These are phyloP conservation scores for Cryptococcus hybrid DNA, from an alignment of 1,284 basidiomycete species.

Conservation along the genomic window DNA sequence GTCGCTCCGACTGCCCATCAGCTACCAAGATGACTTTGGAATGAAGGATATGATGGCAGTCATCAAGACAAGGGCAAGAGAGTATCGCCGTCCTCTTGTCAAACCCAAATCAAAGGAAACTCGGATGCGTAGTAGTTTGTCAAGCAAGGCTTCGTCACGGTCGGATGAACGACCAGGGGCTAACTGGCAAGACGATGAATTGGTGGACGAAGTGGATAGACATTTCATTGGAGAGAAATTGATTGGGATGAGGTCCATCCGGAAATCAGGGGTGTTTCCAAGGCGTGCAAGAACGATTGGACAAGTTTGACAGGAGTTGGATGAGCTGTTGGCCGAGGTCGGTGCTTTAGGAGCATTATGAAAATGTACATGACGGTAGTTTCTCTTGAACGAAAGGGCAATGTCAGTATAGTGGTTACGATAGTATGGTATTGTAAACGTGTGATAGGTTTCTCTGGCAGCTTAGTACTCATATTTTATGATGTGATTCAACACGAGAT, in stretches of 20 bases:
- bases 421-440: too few relatives aligned
- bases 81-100: conserved; percentile 21
- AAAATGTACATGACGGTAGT: background rate
- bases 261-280: conserved; percentile 60
- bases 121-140: background rate
- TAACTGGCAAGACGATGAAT: background rate
- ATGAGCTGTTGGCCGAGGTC: conserved; percentile 58
- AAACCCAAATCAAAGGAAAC: background rate
- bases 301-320: conserved; percentile 71
- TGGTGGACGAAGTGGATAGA: conserved; percentile 56
- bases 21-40: conserved; percentile 79
- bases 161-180: background rate
- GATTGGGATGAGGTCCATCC: conserved; percentile 66
- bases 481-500: too few relatives aligned
- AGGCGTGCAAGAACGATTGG: conserved; percentile 66
- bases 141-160: background rate
- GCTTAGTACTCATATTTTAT: too few relatives aligned
- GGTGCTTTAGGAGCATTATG: background rate
- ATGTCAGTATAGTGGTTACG: too few relatives aligned
- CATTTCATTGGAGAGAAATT: conserved; percentile 63
- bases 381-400: too few relatives aligned
- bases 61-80: conserved; percentile 64
- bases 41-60: conserved; percentile 76
- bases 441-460: too few relatives aligned
- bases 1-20: conserved; percentile 47